These are phyloP conservation scores for Nyctanthes arbortristis DNA, from an alignment of 257 asterid genomes.

Conservation along the genomic window DNA sequence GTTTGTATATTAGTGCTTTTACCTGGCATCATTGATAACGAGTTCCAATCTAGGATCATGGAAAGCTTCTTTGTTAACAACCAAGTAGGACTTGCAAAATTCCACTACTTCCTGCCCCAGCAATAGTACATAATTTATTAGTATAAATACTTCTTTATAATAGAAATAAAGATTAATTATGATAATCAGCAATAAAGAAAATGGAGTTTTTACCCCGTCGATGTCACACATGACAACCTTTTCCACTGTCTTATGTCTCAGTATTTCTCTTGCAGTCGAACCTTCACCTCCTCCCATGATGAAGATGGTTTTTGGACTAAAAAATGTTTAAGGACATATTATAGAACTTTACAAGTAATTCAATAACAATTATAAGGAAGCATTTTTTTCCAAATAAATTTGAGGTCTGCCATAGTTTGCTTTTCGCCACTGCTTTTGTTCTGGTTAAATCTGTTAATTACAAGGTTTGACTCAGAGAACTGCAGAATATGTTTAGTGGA, in stretches of 20 bases:
- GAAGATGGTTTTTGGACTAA: conserved; percentile 77
- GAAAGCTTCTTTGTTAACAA: conserved; percentile 76
- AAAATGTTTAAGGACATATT: not conserved
- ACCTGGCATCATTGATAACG: conserved; percentile 89
- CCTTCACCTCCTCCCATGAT: conserved; percentile 99
- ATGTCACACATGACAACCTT: conserved; percentile 94
- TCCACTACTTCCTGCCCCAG: conserved; percentile 82
- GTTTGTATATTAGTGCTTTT: not conserved
- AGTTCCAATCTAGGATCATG: conserved; percentile 76
- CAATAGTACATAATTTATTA: not conserved
- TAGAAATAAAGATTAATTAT: not conserved
- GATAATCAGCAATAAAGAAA: not conserved
- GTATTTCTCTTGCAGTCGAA: conserved; percentile 86
- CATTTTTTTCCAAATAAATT: not conserved
- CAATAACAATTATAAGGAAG: not conserved
- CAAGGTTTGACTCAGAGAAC: too few species aligned
- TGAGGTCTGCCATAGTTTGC: too few species aligned
- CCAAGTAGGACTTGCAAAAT: conserved; percentile 77
- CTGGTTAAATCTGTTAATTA: too few species aligned
- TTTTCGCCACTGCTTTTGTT: too few species aligned
- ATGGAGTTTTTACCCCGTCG: conserved; percentile 59
- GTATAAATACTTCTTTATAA: not conserved
- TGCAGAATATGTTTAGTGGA: too few species aligned
- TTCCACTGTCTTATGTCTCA: conserved; percentile 70
- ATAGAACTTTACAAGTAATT: too few species aligned